phyloP scores from a whole-genome alignment of 495 filamentous ascomycete species.

The Aspergillus ostianus region DNA sequence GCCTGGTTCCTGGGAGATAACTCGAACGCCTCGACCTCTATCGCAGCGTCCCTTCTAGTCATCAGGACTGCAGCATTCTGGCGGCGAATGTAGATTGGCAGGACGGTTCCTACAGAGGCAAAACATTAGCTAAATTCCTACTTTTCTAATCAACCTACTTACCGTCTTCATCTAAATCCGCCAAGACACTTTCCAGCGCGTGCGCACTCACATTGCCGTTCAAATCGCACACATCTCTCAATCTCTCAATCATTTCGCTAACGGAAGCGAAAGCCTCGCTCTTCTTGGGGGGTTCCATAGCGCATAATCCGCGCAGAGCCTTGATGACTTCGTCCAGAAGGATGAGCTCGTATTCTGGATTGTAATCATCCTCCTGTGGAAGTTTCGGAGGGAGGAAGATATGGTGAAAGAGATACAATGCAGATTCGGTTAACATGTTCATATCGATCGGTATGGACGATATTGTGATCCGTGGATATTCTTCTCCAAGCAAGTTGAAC shows the following conservation, averaged over 20 bases:
- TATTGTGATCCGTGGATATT: no score
- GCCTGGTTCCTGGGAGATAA: slow-evolving; percentile 46
- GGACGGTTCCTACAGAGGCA: slow-evolving; percentile 18
- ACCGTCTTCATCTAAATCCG: slow-evolving; percentile 17
- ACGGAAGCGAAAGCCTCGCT: slow-evolving; percentile 4
- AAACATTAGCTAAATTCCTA: background rate
- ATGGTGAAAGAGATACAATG: slow-evolving; percentile 42
- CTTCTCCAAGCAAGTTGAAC: no score
- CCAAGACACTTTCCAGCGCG: slow-evolving; percentile 11
- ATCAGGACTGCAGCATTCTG: slow-evolving; percentile 63
- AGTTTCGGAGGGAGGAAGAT: slow-evolving; percentile 59
- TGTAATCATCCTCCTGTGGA: slow-evolving; percentile 47
- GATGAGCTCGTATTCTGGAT: slow-evolving; percentile 12
- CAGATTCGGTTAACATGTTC: no score
- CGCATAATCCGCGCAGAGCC: slow-evolving; percentile 27
- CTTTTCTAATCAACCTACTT: background rate
- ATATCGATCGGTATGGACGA: no score
- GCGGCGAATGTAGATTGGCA: slow-evolving; percentile 46
- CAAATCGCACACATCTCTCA: slow-evolving; percentile 16
- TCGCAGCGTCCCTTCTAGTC: slow-evolving; percentile 21
- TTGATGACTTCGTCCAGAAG: slow-evolving; percentile 20
- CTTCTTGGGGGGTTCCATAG: slow-evolving; percentile 11
- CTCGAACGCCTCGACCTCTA: slow-evolving; percentile 57
- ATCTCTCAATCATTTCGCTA: slow-evolving; percentile 18
- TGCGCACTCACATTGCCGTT: slow-evolving; percentile 17